Evolutionary conservation across 148 eudicot species (phyloP).

Genomic region (Arbutus unedo): DNA sequence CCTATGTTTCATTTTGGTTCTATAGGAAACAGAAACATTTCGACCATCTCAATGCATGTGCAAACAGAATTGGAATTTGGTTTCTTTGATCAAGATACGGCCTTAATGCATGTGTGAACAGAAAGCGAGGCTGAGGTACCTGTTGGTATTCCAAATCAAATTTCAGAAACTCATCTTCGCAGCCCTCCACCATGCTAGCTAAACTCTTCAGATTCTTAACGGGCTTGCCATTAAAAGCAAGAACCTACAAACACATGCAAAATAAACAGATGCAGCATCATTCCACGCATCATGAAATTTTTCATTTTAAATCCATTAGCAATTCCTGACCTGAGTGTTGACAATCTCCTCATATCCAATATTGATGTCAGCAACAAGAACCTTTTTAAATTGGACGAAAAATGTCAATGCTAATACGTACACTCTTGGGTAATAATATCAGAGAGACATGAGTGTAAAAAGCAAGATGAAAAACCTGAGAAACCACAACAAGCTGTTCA

Average conservation of each 20-base stretch:
- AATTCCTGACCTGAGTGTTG: slow-evolving; percentile 67
- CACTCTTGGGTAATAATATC: neutral
- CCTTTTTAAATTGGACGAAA: slow-evolving; percentile 37
- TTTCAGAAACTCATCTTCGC: slow-evolving; percentile 77
- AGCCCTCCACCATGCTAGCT: slow-evolving; percentile 83
- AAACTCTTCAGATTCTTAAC: slow-evolving; percentile 84
- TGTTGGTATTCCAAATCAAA: slow-evolving; percentile 83
- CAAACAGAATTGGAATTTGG: neutral
- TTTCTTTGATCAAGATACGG: neutral
- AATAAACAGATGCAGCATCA: neutral
- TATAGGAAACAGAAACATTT: neutral
- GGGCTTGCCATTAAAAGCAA: slow-evolving; percentile 76
- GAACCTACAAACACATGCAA: slow-evolving; percentile 44
- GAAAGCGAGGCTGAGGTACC: slow-evolving; percentile 35
- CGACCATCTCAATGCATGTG: neutral
- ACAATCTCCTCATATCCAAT: slow-evolving; percentile 93
- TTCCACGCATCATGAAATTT: neutral
- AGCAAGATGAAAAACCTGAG: slow-evolving; percentile 56
- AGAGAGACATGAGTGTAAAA: slow-evolving; percentile 1
- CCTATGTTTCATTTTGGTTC: neutral
- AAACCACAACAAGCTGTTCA: slow-evolving; percentile 85
- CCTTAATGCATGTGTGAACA: neutral
- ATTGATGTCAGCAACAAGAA: slow-evolving; percentile 89
- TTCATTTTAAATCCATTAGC: neutral
- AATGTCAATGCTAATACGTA: neutral